Base-by-base conservation (phyloP, 1,284 basidiomycete species). In the Malassezia dermatis region DNA sequence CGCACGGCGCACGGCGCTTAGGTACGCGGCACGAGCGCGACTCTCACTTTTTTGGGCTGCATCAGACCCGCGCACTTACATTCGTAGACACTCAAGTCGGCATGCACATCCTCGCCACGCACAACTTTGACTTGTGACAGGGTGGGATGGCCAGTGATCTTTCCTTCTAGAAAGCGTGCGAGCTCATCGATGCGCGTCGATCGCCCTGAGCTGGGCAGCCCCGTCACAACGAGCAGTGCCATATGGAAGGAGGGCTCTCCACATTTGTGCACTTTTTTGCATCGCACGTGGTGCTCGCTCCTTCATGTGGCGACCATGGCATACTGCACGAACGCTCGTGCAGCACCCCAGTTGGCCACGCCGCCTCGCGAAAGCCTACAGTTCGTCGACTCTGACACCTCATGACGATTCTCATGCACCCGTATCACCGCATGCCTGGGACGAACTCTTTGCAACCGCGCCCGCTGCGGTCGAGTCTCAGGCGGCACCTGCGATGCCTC, bases 191-290 rank as follows among this genome's bases (percentile, higher is more conserved):
- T 84, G 42, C 89, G 78, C n/a, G 75, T 79, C 0, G 86, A 82
- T 75, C 96, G 95, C 51, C 93, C 91, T 39, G 86, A 85, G 65
- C 80, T 84, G 0, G 93, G 91, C 75, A 82, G 89, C 10, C 93
- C 93, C n/a, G 86, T 83, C 37, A 96, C 79, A 3, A 89, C 91
- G 63, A 98, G 79, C 49, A 96, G 80, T n/a, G 91, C 89, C 91
- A 96, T 96, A 48, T 4, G 24, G 32, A 27, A 19, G 7, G 4
- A 19, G 5, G 11, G 3, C 47, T 49, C 47, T 49, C 47, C 47
- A 49, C 47, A 19, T 21, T 32, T 39, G 21, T 30, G 13, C 13
- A 8, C 26, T 31, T 27, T 24, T 47, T 12, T 35, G 32, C 15
- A 12, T 32, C n/a, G 28, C 35, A n/a, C 10, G 51, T 35, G 24